Percentiles rank a stretch among this genome's conserved stretches.
phyloP scores from a whole-genome alignment of 2,329 filamentous ascomycete species.

The Didymella arachidicola region DNA sequence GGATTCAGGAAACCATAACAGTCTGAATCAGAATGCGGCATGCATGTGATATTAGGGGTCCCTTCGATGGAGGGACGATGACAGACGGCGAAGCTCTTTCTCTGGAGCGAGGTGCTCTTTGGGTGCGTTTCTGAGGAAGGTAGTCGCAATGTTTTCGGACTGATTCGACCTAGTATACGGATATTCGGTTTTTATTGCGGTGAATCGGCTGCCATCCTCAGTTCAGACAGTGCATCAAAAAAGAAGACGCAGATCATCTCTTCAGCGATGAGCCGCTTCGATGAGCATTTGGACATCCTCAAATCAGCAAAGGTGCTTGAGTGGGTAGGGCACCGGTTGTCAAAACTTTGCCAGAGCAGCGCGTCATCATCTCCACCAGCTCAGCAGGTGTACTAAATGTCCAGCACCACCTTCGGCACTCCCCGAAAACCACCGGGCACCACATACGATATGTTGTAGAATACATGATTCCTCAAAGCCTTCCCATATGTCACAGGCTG shows the following conservation, averaged over 20 bases:
- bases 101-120: not conserved
- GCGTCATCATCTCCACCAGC: not conserved
- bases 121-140: not conserved
- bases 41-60: too few species aligned
- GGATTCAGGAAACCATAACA: not conserved
- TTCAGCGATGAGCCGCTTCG: not conserved
- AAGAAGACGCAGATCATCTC: not conserved
- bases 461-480: conserved; percentile 53
- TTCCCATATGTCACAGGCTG: conserved; percentile 51
- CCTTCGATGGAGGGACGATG: too few species aligned
- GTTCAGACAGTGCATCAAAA: not conserved
- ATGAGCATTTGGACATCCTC: not conserved
- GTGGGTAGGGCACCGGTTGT: too few species aligned
- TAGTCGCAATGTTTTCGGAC: not conserved
- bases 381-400: conserved; percentile 48
- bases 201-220: not conserved
- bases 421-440: conserved; percentile 54
- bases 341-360: too few species aligned
- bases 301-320: not conserved
- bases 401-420: conserved; percentile 49
- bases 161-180: not conserved
- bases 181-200: not conserved
- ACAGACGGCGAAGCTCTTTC: not conserved
- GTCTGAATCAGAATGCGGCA: not conserved
- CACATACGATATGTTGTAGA: conserved; percentile 58